Base-by-base conservation (phyloP, 2,329 filamentous ascomycete genomes). In the Hymenoscyphus linearis region DNA sequence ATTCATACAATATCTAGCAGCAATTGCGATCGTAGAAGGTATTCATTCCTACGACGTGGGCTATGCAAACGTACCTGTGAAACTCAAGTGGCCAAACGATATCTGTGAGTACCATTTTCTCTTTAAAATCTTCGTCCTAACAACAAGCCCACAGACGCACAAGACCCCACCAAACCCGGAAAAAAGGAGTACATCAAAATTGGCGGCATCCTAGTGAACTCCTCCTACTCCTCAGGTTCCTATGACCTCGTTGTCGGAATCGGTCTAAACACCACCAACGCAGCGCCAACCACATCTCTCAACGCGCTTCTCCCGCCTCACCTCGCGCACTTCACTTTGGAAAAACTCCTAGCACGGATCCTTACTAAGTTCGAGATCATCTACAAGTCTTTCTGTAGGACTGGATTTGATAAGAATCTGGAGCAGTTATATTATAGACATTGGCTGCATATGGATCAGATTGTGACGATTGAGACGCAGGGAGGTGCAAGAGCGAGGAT, bases 31-130 rank as follows among this genome's bases (percentile, higher is more conserved):
- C 50, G 88, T 96, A 2, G 84, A 90, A 64, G 93, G 91, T 0
- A 87, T 98, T 64, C 87, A 90, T 65, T 82, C 80, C 27, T 98
- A 98, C 71, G 91, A 88, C 55, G 75, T 76, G 2, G 90, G 87
- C 7, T 98, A 96, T 74, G 80, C 84, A 5, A 79, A 85, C 0
- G 74, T 98, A 4, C 90, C 90, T 0, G 82, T 99, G 47, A 92
- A 90, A 72, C 77, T 99, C 35, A 99, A 99, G 75, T 99, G 95
- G 95, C 95, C 95, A 12, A 99, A 99, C 70, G 95, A 99, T 72
- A 90, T 99, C 59, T 93, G 85, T 87, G 75, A 74, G 81, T 75
- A 27, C 14, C 52, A 25, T 59, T 4, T 47, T 55, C 7, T 64
- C 2, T 3, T 16, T 0, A 22, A 12, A 14, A 16, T 50, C 56